Percentiles rank a stretch among this genome's conserved stretches.
phyloP scores from a whole-genome alignment of 257 asterid genomes.

The Euphrasia confusa region DNA sequence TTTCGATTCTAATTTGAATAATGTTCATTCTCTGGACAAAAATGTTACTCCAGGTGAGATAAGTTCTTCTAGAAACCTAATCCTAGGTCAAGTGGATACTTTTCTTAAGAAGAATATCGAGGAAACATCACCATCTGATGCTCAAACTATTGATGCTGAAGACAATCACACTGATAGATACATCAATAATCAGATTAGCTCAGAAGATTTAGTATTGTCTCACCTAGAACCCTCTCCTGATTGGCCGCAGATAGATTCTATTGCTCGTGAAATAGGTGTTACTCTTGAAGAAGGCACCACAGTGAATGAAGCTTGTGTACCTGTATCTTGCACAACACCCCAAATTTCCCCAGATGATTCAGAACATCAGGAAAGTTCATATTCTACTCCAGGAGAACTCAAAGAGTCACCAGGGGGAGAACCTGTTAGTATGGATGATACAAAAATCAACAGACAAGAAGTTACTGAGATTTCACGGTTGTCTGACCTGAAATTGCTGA shows the following conservation, averaged over 20 bases:
- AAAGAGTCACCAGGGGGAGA: conserved; percentile 27
- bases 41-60: conserved; percentile 25
- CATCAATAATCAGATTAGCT: conserved; percentile 25
- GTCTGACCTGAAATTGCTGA: conserved; percentile 23
- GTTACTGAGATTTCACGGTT: conserved; percentile 25
- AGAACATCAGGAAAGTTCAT: conserved; percentile 28
- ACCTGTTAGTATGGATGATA: conserved; percentile 26
- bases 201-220: conserved; percentile 25
- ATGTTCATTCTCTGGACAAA: conserved; percentile 22
- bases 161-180: conserved; percentile 25
- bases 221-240: conserved; percentile 24
- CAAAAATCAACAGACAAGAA: conserved; percentile 27
- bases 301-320: conserved; percentile 24
- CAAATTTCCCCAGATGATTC: conserved; percentile 21
- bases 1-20: conserved; percentile 13
- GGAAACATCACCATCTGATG: conserved; percentile 25
- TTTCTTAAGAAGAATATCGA: conserved; percentile 23
- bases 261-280: conserved; percentile 27
- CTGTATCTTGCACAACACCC: conserved; percentile 23
- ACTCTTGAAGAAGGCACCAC: conserved; percentile 31
- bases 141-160: conserved; percentile 27
- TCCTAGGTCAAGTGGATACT: conserved; percentile 23
- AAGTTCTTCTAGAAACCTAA: conserved; percentile 22
- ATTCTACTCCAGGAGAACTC: conserved; percentile 29
- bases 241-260: conserved; percentile 23